Evolutionary conservation across 345 rosid genomes (phyloP).

Genomic region (Ailanthus altissimus): DNA sequence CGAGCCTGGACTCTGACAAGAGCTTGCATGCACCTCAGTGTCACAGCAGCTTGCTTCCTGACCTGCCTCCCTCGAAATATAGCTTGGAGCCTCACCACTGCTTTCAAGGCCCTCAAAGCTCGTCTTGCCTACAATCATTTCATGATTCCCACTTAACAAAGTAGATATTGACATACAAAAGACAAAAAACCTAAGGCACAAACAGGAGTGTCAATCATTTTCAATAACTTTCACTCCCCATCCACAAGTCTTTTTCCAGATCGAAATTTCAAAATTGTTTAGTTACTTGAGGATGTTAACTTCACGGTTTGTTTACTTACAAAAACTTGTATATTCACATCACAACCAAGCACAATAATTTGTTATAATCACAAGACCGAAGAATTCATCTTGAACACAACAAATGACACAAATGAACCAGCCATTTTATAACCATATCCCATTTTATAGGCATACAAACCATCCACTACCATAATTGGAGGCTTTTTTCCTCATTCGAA

Average conservation of each 20-base stretch:
- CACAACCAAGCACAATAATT: not conserved
- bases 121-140: slow-evolving; percentile 63
- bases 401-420: no score
- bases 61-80: slow-evolving; percentile 82
- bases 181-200: not conserved
- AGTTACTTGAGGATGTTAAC: not conserved
- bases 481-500: not conserved
- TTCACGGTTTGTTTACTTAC: not conserved
- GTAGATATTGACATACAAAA: not conserved
- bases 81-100: slow-evolving; percentile 90
- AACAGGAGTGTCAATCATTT: not conserved
- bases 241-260: not conserved
- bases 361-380: not conserved
- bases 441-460: not conserved
- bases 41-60: slow-evolving; percentile 87
- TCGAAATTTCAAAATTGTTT: not conserved
- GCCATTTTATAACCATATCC: not conserved
- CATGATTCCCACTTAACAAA: not conserved
- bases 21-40: slow-evolving; percentile 96
- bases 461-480: not conserved
- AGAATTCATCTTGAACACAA: not conserved
- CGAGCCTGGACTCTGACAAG: slow-evolving; percentile 87
- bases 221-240: no score
- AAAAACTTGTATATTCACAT: not conserved
- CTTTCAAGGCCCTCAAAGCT: slow-evolving; percentile 81